Conservation (phyloP, 352 stramenopile genomes). For the Globisporangium uncinulatum region DNA sequence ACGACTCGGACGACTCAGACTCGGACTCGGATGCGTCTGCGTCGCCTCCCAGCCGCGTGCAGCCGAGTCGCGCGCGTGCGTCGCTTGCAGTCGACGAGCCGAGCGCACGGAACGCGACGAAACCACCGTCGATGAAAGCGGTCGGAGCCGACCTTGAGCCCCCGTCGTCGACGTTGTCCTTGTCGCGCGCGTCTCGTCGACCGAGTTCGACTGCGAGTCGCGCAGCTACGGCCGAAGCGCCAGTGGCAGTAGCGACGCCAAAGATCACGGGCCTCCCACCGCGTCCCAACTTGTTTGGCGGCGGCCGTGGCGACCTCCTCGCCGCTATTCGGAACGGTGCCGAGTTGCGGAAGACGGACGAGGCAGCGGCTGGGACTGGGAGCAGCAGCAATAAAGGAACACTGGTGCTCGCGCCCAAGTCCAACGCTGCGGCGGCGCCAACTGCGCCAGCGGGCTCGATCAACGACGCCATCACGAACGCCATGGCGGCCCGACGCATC, state of each 20-base stretch:
- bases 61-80: slow-evolving; percentile 4
- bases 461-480: slow-evolving; percentile 76
- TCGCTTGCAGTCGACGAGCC: slow-evolving; percentile 4
- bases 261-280: slow-evolving; percentile 36
- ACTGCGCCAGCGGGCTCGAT: slow-evolving; percentile 50
- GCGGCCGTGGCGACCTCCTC: slow-evolving; percentile 62
- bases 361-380: neutral
- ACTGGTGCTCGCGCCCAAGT: neutral
- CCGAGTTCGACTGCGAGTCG: slow-evolving; percentile 14
- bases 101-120: slow-evolving; percentile 14
- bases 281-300: slow-evolving; percentile 65
- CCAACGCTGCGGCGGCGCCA: slow-evolving; percentile 13
- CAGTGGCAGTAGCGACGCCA: neutral
- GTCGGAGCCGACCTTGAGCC: slow-evolving; percentile 10
- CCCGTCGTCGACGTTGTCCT: neutral
- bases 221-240: slow-evolving; percentile 1
- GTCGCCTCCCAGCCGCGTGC: slow-evolving; percentile 3
- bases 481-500: slow-evolving; percentile 72
- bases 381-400: neutral
- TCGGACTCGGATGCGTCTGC: slow-evolving; percentile 40
- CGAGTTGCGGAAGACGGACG: slow-evolving; percentile 40
- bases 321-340: slow-evolving; percentile 69
- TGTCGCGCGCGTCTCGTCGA: slow-evolving; percentile 11
- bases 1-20: slow-evolving; percentile 34
- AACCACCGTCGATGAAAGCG: slow-evolving; percentile 19